Conservation (phyloP, 352 stramenopile species). For the Pythium pyrilobum region DNA sequence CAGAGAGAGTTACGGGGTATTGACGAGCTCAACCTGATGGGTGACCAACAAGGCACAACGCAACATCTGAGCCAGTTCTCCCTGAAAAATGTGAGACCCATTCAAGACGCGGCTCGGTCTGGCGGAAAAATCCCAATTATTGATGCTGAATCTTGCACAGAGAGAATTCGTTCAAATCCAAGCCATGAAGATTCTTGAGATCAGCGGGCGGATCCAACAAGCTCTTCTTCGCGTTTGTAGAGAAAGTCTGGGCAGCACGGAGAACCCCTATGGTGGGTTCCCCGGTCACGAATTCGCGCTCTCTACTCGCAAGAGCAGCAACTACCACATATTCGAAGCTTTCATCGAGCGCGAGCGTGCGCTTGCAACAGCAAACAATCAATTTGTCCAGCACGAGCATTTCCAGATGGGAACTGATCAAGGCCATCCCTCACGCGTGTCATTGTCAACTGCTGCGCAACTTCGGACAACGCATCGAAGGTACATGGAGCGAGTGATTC, state of each 20-base stretch:
- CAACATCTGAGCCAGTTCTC: conserved; percentile 28
- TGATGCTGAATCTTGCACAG: not conserved
- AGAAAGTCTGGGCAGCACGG: conserved; percentile 30
- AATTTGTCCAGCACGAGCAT: conserved; percentile 45
- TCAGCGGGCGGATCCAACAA: conserved; percentile 29
- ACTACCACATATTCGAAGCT: conserved; percentile 49
- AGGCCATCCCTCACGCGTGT: conserved; percentile 4
- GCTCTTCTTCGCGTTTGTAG: conserved; percentile 34
- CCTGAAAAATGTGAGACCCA: conserved; percentile 30
- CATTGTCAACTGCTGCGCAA: conserved; percentile 17
- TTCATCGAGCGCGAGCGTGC: conserved; percentile 45
- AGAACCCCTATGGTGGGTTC: conserved; percentile 33
- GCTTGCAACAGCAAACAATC: conserved; percentile 43
- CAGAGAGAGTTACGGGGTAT: conserved; percentile 26
- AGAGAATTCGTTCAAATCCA: conserved; percentile 12
- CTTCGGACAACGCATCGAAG: conserved; percentile 15
- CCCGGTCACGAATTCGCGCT: conserved; percentile 47
- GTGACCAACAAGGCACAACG: conserved; percentile 38
- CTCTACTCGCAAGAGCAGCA: conserved; percentile 55
- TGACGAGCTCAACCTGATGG: conserved; percentile 30
- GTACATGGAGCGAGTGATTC: conserved; percentile 17
- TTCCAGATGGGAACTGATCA: conserved; percentile 21
- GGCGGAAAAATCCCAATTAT: not conserved
- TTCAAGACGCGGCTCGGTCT: not conserved
- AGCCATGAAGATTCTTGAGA: conserved; percentile 19